Evolutionary conservation across 2,329 filamentous ascomycete genomes (phyloP).

Genomic region (Ophiognomonia clavigignenti-juglandacearum): DNA sequence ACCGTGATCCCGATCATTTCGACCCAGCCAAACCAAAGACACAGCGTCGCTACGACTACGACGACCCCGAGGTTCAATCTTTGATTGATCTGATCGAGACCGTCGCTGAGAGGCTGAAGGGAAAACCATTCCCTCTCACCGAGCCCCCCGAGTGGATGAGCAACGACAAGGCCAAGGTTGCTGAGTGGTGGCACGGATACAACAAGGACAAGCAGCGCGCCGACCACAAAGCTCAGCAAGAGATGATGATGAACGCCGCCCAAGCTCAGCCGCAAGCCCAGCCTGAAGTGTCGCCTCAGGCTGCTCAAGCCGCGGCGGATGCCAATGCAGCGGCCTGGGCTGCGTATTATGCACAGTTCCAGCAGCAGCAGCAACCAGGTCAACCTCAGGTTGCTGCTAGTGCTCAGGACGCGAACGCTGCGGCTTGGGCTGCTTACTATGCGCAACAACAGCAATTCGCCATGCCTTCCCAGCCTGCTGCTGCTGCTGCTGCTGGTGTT

Average conservation of each 20-base stretch:
- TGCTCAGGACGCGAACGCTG: slow-evolving; percentile 15
- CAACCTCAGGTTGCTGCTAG: slow-evolving; percentile 17
- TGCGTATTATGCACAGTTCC: slow-evolving; percentile 35
- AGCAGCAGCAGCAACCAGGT: slow-evolving; percentile 19
- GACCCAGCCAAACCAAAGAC: slow-evolving; percentile 28
- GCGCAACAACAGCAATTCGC: slow-evolving; percentile 20
- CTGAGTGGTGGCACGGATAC: slow-evolving; percentile 50
- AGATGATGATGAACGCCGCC: slow-evolving; percentile 4
- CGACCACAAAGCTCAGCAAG: slow-evolving; percentile 17
- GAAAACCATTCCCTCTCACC: slow-evolving; percentile 43
- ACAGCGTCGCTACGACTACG: slow-evolving; percentile 32
- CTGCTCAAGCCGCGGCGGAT: slow-evolving; percentile 19
- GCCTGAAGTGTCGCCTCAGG: slow-evolving; percentile 6
- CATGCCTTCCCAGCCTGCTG: slow-evolving; percentile 15
- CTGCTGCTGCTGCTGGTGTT: too few species aligned
- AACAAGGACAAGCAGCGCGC: slow-evolving; percentile 26
- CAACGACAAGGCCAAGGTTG: slow-evolving; percentile 39
- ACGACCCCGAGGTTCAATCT: slow-evolving; percentile 37
- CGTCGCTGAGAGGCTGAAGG: slow-evolving; percentile 35
- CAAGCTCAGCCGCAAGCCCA: slow-evolving; percentile 2
- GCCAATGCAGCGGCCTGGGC: slow-evolving; percentile 31
- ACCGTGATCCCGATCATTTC: slow-evolving; percentile 35
- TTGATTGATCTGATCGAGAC: slow-evolving; percentile 39
- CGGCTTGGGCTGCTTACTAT: slow-evolving; percentile 16
- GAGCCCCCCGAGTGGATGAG: slow-evolving; percentile 50